These are phyloP conservation scores for Flaveria trinervia DNA, from an alignment of 129 eudicot species.

Conservation along the genomic window DNA sequence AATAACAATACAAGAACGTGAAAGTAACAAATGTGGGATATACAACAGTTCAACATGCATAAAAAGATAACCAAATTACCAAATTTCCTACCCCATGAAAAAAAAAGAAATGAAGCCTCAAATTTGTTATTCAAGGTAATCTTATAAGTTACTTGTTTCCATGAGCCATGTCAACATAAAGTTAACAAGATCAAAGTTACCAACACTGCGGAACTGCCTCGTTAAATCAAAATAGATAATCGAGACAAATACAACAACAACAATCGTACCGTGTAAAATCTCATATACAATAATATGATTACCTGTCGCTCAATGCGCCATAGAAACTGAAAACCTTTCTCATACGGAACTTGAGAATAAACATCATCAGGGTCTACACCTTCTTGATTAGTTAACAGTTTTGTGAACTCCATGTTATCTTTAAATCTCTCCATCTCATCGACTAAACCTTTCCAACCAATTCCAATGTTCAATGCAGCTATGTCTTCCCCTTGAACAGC, in stretches of 20 bases:
- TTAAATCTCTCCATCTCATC: constrained; percentile 87
- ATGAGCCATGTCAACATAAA: not conserved
- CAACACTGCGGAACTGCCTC: not conserved
- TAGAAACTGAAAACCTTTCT: constrained; percentile 93
- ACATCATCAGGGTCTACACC: constrained; percentile 98
- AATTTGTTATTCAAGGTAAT: not conserved
- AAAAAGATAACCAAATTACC: constrained; percentile 8
- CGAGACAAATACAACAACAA: too few species aligned
- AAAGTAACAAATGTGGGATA: not conserved
- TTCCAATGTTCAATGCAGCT: constrained; percentile 78
- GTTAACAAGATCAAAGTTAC: not conserved
- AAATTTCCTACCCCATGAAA: not conserved
- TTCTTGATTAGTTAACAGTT: constrained; percentile 80
- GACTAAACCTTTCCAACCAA: constrained; percentile 90
- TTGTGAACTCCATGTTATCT: constrained; percentile 92
- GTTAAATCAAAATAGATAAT: not conserved
- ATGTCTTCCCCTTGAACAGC: constrained; percentile 90
- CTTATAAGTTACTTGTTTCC: not conserved
- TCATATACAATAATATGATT: not conserved
- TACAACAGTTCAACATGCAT: not conserved
- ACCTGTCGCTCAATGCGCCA: constrained; percentile 98
- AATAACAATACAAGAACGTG: not conserved
- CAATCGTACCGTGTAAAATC: too few species aligned
- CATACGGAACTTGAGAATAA: constrained; percentile 89
- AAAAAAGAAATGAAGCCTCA: not conserved